Evolutionary conservation across 495 filamentous ascomycete species (phyloP).

Genomic region (Baudoinia panamericana): DNA sequence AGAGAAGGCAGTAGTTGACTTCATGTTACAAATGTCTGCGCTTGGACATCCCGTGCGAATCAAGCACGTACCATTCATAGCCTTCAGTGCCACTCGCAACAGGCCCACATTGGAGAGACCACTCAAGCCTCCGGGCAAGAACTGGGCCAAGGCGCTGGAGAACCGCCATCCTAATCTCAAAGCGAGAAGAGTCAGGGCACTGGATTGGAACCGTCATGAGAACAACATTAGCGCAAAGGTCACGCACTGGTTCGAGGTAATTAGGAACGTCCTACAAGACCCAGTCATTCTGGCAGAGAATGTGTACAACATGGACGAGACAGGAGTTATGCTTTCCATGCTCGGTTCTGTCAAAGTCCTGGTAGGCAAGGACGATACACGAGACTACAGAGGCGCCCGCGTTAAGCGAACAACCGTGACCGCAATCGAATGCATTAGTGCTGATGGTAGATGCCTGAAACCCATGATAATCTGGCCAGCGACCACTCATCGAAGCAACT

Average conservation of each 20-base stretch:
- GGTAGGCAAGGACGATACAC: slow-evolving; percentile 11
- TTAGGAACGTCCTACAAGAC: slow-evolving; percentile 7
- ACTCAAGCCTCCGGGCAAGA: slow-evolving; percentile 17
- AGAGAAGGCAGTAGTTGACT: too few relatives aligned
- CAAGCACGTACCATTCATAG: too few relatives aligned
- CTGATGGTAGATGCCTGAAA: slow-evolving; percentile 9
- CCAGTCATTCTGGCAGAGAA: slow-evolving; percentile 9
- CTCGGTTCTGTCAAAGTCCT: slow-evolving; percentile 15
- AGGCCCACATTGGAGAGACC: too few relatives aligned
- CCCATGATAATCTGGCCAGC: slow-evolving; percentile 16
- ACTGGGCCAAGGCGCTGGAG: slow-evolving; percentile 21
- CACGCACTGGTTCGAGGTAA: slow-evolving; percentile 27
- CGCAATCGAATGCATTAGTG: slow-evolving; percentile 12
- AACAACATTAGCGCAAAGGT: slow-evolving; percentile 29
- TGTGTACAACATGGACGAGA: slow-evolving; percentile 14
- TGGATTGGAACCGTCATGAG: slow-evolving; percentile 22
- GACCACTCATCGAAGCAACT: slow-evolving; percentile 9
- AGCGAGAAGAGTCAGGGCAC: slow-evolving; percentile 21
- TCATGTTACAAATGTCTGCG: too few relatives aligned
- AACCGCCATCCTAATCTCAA: slow-evolving; percentile 18
- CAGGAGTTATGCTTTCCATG: slow-evolving; percentile 9
- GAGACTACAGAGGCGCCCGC: slow-evolving; percentile 12
- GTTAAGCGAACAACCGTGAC: slow-evolving; percentile 14
- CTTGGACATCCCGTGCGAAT: too few relatives aligned
- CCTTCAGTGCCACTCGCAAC: too few relatives aligned